Base-by-base conservation (phyloP, 768 basidiomycete genomes). In the Suillus bovinus region DNA sequence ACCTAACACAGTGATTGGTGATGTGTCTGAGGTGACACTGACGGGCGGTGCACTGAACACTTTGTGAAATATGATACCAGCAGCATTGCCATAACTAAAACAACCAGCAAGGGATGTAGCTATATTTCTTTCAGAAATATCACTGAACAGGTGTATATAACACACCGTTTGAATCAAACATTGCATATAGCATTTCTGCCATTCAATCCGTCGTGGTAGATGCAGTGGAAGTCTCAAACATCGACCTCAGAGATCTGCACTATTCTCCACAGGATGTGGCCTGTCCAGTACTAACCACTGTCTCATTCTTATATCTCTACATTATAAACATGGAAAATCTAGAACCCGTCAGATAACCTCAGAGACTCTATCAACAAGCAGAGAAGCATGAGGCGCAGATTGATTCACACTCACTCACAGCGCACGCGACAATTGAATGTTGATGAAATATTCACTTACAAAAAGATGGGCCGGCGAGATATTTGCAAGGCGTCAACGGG, bases 1-100 rank as follows among this genome's bases (percentile, higher is more conserved):
- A 20, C 80, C 81, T 9, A 69, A 57, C 10, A 77, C 22, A 2
- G 78, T 74, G 2, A 78, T 73, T 5, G 61, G 70, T 1, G 77
- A 71, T 27, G 77, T 72, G 13, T 74, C 67, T 0, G 79, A 70
- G 11, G 76, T 67, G 11, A 71, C 69, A 17, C 77, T 66, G 17
- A 71, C 69, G 22, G 69, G 71, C 1, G 88, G 90, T 7, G 86
- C 83, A 60, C 74, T 82, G 70, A 67, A 99, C 82, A 17, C 95
- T 70, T 94, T 96, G 71, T 91, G 87, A 79, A 94, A 96, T 27
- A 99, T 81, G 81, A 94, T 91, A 1, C 97, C 97, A 0, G 95
- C 94, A 46, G 95, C 94, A 72, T 95, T 95, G 46, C 96, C 96
- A 68, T 99, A 99, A 7, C 96, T 96, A 58, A 97, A 83, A 49